Percentiles rank a stretch among this genome's conserved stretches.
These are phyloP conservation scores for Fusarium globosum DNA, from an alignment of 2,329 filamentous ascomycete species.

Conservation along the genomic window DNA sequence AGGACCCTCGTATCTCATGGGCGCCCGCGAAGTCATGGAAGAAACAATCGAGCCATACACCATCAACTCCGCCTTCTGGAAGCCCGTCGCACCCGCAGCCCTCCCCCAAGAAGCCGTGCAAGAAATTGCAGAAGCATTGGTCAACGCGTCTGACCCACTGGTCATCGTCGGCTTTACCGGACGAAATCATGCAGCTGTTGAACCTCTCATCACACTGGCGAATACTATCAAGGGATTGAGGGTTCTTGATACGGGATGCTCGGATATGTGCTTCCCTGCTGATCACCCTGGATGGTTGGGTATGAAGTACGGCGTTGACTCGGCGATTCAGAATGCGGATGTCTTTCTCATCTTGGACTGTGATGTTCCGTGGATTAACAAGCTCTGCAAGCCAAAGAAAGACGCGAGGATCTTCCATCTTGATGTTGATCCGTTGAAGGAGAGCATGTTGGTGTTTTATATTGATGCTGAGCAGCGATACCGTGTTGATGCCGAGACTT, in stretches of 20 bases:
- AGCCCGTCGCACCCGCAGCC: background rate
- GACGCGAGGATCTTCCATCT: slow-evolving; percentile 20
- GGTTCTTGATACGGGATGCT: slow-evolving; percentile 24
- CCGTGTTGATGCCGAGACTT: slow-evolving; percentile 3
- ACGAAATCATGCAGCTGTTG: slow-evolving; percentile 5
- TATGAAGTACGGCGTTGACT: slow-evolving; percentile 22
- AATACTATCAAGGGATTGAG: slow-evolving; percentile 2
- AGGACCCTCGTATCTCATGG: slow-evolving; percentile 44
- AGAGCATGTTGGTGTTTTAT: slow-evolving; percentile 7
- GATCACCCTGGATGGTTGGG: slow-evolving; percentile 21
- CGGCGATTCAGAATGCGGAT: background rate
- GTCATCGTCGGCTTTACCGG: slow-evolving; percentile 24
- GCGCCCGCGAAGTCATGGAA: slow-evolving; percentile 43
- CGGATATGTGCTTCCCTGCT: slow-evolving; percentile 29
- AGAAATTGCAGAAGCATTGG: background rate
- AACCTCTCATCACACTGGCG: slow-evolving; percentile 7
- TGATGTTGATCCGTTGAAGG: slow-evolving; percentile 25
- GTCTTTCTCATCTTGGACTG: slow-evolving; percentile 24
- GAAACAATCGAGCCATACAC: slow-evolving; percentile 27
- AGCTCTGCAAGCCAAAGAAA: background rate
- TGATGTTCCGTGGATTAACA: slow-evolving; percentile 30
- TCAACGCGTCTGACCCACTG: slow-evolving; percentile 8
- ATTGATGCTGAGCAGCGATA: slow-evolving; percentile 23
- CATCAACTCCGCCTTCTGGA: slow-evolving; percentile 5
- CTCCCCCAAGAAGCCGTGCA: background rate